Evolutionary conservation across 176 grass and related monocot genomes (phyloP).

Genomic region (Stipa capillata): DNA sequence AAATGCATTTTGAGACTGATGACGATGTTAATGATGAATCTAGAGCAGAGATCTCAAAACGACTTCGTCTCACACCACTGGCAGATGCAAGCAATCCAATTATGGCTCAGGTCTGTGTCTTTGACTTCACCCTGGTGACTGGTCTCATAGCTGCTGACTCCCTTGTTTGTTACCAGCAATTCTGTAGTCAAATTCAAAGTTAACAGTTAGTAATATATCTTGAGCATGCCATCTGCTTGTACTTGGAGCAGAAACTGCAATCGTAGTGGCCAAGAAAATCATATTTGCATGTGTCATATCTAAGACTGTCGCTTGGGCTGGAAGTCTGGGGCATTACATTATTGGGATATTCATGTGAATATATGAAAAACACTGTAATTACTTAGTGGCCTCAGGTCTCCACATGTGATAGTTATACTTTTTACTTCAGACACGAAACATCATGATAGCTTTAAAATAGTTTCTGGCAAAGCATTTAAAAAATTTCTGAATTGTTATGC

Average conservation of each 20-base stretch:
- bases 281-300: background rate
- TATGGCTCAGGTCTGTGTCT: constrained; percentile 70
- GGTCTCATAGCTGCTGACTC: background rate
- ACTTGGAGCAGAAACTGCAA: background rate
- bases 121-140: background rate
- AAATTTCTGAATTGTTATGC: background rate
- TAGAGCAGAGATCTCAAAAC: constrained; percentile 43
- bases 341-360: background rate
- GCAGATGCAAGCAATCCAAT: constrained; percentile 95
- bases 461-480: background rate
- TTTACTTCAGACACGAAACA: background rate
- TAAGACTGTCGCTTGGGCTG: background rate
- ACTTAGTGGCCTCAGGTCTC: background rate
- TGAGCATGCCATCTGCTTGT: background rate
- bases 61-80: constrained; percentile 57
- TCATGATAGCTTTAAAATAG: background rate
- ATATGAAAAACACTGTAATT: background rate
- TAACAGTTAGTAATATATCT: background rate
- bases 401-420: background rate
- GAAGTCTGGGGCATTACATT: background rate
- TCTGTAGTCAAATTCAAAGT: background rate
- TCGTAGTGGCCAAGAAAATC: background rate
- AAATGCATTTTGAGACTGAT: constrained; percentile 29
- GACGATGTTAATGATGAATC: constrained; percentile 26
- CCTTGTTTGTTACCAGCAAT: background rate